Conservation (phyloP, 2,329 filamentous ascomycete genomes). For the Colletotrichum sp. region DNA sequence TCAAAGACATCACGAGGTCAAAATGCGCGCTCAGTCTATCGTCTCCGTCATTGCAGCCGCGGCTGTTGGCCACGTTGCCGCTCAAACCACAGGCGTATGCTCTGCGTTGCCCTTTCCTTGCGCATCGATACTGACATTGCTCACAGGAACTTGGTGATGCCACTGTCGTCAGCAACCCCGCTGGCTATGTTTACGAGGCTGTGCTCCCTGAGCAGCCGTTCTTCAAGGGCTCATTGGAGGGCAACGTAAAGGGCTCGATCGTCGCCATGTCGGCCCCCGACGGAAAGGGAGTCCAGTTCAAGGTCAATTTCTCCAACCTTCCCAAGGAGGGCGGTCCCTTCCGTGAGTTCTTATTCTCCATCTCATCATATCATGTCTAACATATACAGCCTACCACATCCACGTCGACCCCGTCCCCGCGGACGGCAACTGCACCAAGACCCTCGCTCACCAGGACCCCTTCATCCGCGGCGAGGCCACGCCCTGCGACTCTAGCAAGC, state of each 20-base stretch:
- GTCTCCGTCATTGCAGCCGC: conserved; percentile 31
- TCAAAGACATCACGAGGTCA: not conserved
- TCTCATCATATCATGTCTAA: not conserved
- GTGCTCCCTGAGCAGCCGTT: conserved; percentile 58
- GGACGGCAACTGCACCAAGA: conserved; percentile 74
- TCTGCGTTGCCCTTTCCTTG: not conserved
- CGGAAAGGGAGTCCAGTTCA: conserved; percentile 61
- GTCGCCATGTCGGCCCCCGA: conserved; percentile 48
- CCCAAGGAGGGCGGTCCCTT: conserved; percentile 64
- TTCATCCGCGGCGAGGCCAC: conserved; percentile 67
- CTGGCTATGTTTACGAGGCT: conserved; percentile 58
- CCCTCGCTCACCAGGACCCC: conserved; percentile 74
- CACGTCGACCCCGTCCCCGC: conserved; percentile 68
- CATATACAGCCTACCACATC: conserved; percentile 70
- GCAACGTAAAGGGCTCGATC: conserved; percentile 61
- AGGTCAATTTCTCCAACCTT: conserved; percentile 62
- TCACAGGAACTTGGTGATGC: conserved; percentile 52
- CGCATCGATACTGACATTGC: not conserved
- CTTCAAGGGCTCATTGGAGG: conserved; percentile 53
- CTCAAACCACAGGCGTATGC: conserved; percentile 27
- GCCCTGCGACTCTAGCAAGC: conserved; percentile 61
- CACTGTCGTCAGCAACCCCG: conserved; percentile 58
- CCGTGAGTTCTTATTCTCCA: conserved; percentile 45
- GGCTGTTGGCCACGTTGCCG: conserved; percentile 30
- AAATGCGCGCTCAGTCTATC: conserved; percentile 26